These are phyloP conservation scores for Neurospora sp. DNA, from an alignment of 495 filamentous ascomycete species.

Conservation along the genomic window DNA sequence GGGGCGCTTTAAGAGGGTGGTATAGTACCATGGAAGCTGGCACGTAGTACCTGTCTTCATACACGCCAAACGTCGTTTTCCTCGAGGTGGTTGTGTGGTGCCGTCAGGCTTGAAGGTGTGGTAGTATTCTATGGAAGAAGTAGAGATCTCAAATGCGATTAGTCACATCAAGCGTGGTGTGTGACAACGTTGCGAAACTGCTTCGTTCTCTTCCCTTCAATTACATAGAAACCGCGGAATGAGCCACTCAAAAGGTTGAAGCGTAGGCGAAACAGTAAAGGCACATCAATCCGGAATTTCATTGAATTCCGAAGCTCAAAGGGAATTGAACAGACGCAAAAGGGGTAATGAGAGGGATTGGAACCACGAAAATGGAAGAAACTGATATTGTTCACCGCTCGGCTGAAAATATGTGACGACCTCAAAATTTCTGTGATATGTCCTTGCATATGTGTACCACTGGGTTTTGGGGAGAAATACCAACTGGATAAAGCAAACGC, in stretches of 20 bases:
- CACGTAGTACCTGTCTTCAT: neutral
- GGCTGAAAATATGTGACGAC: neutral
- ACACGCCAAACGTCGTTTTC: neutral
- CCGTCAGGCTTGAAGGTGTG: neutral
- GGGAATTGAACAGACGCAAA: neutral
- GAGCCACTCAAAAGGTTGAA: neutral
- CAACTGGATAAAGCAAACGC: neutral
- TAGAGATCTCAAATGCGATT: neutral
- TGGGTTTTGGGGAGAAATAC: neutral
- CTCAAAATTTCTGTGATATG: neutral
- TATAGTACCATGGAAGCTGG: neutral
- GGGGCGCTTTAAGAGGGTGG: neutral
- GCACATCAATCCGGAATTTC: neutral
- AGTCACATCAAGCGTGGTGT: neutral
- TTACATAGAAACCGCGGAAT: neutral
- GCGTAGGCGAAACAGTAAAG: neutral
- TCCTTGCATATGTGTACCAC: neutral
- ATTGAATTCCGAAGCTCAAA: neutral
- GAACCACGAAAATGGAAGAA: neutral
- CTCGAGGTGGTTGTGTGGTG: neutral
- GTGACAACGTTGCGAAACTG: neutral
- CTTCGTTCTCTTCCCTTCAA: neutral
- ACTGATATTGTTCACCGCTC: neutral
- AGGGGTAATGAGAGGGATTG: neutral
- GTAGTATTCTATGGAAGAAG: neutral